Evolutionary conservation across 139 green algal species (phyloP).

Genomic region (Tetradesmus lagerheimii): DNA sequence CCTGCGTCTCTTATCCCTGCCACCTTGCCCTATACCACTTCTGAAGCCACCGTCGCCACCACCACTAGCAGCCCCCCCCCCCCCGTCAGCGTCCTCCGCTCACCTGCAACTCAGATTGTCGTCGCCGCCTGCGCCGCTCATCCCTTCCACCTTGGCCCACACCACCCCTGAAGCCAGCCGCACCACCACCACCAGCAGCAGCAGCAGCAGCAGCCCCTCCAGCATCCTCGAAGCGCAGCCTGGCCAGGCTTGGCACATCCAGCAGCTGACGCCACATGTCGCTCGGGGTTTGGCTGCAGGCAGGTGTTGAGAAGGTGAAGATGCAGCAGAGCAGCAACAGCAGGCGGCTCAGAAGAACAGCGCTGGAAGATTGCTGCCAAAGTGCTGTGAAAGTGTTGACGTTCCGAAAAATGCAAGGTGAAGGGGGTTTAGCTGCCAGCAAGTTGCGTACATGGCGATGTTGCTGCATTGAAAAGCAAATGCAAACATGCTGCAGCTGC

Average conservation of each 20-base stretch:
- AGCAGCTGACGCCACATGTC: slow-evolving; percentile 34
- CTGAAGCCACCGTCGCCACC: too few relatives aligned
- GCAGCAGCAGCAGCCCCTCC: not conserved
- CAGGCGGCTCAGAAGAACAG: not conserved
- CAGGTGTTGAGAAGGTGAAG: not conserved
- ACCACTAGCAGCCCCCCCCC: not conserved
- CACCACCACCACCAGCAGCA: not conserved
- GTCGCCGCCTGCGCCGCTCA: not conserved
- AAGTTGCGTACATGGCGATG: not conserved
- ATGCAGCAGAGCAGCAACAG: not conserved
- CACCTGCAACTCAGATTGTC: slow-evolving; percentile 34
- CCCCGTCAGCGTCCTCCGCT: too few relatives aligned
- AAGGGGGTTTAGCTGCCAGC: not conserved
- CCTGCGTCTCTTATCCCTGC: not conserved
- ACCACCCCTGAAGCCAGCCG: too few relatives aligned
- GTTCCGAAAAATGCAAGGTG: too few relatives aligned
- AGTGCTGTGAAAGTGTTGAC: too few relatives aligned
- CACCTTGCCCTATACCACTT: not conserved
- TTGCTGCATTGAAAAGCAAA: not conserved
- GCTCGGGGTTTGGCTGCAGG: slow-evolving; percentile 6
- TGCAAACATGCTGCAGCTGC: not conserved
- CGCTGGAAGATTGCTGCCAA: too few relatives aligned
- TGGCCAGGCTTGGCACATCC: not conserved
- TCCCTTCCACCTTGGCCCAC: not conserved
- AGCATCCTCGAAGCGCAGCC: slow-evolving; percentile 1